phyloP scores from a whole-genome alignment of 257 asterid species.

The Ilex asprella region DNA sequence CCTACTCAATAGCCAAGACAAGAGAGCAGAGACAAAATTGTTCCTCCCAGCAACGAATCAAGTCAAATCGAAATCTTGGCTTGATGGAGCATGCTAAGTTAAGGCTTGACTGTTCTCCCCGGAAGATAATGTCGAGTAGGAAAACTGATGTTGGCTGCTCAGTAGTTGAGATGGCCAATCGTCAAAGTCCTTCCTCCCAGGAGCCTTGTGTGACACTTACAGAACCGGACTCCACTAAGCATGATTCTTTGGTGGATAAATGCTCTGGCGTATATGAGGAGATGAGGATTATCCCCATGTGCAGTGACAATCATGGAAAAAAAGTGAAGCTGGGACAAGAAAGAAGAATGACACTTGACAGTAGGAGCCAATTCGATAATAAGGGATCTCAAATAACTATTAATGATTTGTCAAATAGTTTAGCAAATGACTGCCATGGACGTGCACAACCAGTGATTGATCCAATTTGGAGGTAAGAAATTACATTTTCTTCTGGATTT shows the following conservation, averaged over 20 bases:
- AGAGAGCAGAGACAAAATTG: conserved; percentile 9
- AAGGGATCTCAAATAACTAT: too few relatives aligned
- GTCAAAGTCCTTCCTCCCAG: too few relatives aligned
- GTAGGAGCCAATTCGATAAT: too few relatives aligned
- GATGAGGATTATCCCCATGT: not conserved
- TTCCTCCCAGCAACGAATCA: conserved; percentile 10
- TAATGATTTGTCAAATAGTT: too few relatives aligned
- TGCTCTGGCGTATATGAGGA: conserved; percentile 1
- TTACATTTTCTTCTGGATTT: not conserved
- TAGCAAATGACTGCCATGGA: not conserved
- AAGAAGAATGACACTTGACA: conserved; percentile 7
- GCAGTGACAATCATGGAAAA: not conserved
- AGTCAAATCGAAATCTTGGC: conserved; percentile 4
- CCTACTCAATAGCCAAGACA: conserved; percentile 8
- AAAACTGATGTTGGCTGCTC: not conserved
- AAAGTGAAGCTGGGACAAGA: conserved; percentile 1
- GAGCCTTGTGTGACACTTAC: too few relatives aligned
- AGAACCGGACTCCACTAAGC: too few relatives aligned
- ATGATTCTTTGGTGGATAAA: too few relatives aligned
- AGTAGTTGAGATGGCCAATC: not conserved
- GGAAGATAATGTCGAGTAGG: not conserved
- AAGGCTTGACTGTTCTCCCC: conserved; percentile 3
- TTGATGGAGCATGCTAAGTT: conserved; percentile 1
- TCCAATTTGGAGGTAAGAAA: conserved; percentile 67
- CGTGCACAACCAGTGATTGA: conserved; percentile 31